Conservation (phyloP, 2,329 filamentous ascomycete genomes). For the Teratosphaeria nubilosa region DNA sequence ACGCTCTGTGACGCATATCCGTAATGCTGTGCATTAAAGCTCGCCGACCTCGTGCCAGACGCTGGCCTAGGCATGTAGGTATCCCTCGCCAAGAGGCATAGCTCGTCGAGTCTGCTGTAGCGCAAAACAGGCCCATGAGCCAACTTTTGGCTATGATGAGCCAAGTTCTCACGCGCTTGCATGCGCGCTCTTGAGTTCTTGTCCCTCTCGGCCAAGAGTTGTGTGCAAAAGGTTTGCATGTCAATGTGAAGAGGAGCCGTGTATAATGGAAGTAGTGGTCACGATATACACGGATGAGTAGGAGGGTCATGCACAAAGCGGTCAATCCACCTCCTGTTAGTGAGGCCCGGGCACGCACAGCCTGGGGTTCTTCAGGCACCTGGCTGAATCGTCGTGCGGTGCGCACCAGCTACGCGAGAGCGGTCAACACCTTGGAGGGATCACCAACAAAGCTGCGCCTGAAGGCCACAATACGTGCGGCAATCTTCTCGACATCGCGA, state of each 20-base stretch:
- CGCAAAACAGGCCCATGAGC: neutral
- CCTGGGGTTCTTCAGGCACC: neutral
- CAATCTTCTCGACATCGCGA: conserved; percentile 57
- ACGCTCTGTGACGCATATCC: neutral
- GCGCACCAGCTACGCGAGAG: neutral
- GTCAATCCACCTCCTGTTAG: neutral
- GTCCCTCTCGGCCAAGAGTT: neutral
- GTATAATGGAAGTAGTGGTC: neutral
- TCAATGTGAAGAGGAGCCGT: neutral
- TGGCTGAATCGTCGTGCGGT: neutral
- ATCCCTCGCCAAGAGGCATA: neutral
- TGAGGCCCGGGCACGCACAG: neutral
- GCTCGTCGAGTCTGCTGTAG: neutral
- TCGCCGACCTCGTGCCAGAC: neutral
- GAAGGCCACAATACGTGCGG: conserved; percentile 56
- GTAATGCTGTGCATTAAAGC: neutral
- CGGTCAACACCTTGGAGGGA: conserved; percentile 39
- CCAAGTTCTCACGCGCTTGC: neutral
- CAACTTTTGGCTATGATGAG: neutral
- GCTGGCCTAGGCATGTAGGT: neutral
- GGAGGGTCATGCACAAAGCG: neutral
- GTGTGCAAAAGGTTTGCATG: neutral
- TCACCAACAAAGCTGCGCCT: conserved; percentile 56
- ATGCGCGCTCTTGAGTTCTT: neutral
- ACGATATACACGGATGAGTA: neutral